Evolutionary conservation across 1,284 basidiomycete species (phyloP).

Genomic region (Cutaneotrichosporon cyanovorans): DNA sequence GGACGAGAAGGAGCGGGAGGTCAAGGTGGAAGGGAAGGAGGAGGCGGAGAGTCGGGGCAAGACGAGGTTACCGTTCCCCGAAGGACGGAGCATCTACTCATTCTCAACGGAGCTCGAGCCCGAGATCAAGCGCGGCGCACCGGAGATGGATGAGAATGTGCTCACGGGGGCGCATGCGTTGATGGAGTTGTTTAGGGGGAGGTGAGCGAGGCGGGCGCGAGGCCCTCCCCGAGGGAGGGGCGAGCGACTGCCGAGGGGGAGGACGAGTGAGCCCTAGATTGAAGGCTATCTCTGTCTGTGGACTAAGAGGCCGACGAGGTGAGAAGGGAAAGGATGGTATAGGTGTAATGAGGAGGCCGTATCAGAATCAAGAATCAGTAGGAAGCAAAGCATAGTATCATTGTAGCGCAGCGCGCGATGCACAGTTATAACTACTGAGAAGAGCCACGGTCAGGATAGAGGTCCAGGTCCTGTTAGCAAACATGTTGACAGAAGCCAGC

Average conservation of each 20-base stretch:
- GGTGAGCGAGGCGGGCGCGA: not conserved
- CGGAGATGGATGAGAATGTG: conserved; percentile 21
- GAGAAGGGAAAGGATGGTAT: no score
- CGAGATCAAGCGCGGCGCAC: conserved; percentile 16
- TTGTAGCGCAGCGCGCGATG: no score
- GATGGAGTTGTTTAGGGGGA: conserved; percentile 17
- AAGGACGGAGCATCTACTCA: conserved; percentile 20
- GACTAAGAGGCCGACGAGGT: no score
- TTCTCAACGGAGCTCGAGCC: conserved; percentile 21
- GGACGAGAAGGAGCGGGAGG: not conserved
- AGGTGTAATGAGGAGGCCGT: no score
- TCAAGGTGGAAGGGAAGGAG: not conserved
- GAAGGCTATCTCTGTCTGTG: no score
- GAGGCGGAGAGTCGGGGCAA: conserved; percentile 3
- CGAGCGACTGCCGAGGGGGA: not conserved
- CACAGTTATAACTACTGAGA: no score
- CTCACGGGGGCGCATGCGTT: conserved; percentile 19
- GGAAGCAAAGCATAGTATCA: no score
- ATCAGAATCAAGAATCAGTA: no score
- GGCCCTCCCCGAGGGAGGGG: not conserved
- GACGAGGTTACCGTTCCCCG: conserved; percentile 13
- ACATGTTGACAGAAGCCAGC: no score
- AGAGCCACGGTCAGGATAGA: no score
- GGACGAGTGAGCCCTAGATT: not conserved
- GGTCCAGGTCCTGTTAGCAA: no score